A percentile compares a stretch with the other conserved stretches of the same genome.
Conservation (phyloP, 2,329 filamentous ascomycete genomes). For the Colletotrichum sp. region DNA sequence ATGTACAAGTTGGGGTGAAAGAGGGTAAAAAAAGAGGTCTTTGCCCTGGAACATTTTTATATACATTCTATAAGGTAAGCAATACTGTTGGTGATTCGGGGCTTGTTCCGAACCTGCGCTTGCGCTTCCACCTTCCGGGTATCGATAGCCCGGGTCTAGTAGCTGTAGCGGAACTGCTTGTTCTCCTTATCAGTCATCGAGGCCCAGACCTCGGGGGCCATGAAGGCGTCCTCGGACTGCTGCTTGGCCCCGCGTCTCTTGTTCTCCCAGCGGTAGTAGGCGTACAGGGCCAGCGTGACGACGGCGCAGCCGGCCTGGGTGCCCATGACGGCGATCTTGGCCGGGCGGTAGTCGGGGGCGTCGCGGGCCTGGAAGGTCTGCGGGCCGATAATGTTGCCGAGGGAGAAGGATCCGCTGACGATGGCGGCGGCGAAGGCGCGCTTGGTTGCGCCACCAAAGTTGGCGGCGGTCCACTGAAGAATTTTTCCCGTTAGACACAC, state of each 20-base stretch:
- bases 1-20: not conserved
- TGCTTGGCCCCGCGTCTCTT: constrained; percentile 34
- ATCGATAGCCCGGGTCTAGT: constrained; percentile 29
- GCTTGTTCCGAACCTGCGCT: not conserved
- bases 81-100: not conserved
- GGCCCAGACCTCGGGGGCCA: constrained; percentile 48
- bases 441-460: constrained; percentile 58
- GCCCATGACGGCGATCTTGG: constrained; percentile 59
- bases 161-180: constrained; percentile 58
- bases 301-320: constrained; percentile 50
- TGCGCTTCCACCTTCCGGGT: not conserved
- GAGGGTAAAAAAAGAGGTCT: not conserved
- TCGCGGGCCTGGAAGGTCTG: constrained; percentile 60
- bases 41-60: not conserved
- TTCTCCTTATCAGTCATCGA: constrained; percentile 64
- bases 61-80: not conserved
- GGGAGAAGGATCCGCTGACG: constrained; percentile 54
- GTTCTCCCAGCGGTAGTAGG: constrained; percentile 57
- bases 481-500: not conserved
- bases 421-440: constrained; percentile 54
- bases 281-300: constrained; percentile 47
- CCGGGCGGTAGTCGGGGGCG: constrained; percentile 56
- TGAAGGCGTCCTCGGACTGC: constrained; percentile 43
- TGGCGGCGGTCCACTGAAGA: constrained; percentile 51
- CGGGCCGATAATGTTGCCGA: constrained; percentile 62